Percentiles rank a stretch among this genome's conserved stretches.
Evolutionary conservation across 1,284 basidiomycete genomes (phyloP).

Genomic region (Retiboletus fuscus): DNA sequence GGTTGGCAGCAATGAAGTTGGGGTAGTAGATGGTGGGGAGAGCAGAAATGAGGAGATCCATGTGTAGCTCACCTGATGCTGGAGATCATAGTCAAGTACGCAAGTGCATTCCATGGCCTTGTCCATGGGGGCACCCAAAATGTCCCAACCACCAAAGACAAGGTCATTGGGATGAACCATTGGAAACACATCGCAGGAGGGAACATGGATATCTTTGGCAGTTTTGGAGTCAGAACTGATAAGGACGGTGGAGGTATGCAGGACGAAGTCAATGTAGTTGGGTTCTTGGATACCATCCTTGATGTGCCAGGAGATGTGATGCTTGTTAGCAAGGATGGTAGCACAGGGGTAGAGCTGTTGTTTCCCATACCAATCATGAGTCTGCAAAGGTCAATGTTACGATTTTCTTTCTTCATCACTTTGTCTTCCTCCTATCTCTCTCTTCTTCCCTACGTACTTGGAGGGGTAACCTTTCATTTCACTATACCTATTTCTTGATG

Average conservation of each 20-base stretch:
- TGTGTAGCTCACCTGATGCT: slow-evolving; percentile 92
- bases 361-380: slow-evolving; percentile 99
- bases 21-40: slow-evolving; percentile 96
- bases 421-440: too few relatives aligned
- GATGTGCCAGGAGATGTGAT: slow-evolving; percentile 96
- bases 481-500: too few relatives aligned
- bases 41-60: slow-evolving; percentile 86
- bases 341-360: slow-evolving; percentile 95
- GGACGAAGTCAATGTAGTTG: slow-evolving; percentile 95
- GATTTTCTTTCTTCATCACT: too few relatives aligned
- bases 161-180: slow-evolving; percentile 99
- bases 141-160: slow-evolving; percentile 98
- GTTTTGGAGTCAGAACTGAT: slow-evolving; percentile 87
- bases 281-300: slow-evolving; percentile 93
- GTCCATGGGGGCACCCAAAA: slow-evolving; percentile 88
- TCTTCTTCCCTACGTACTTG: too few relatives aligned
- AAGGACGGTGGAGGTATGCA: slow-evolving; percentile 94
- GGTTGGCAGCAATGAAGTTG: slow-evolving; percentile 97
- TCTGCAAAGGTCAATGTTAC: slow-evolving; percentile 59
- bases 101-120: slow-evolving; percentile 94
- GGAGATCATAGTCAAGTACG: slow-evolving; percentile 96
- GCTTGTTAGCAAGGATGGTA: slow-evolving; percentile 95
- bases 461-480: too few relatives aligned
- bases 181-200: slow-evolving; percentile 92
- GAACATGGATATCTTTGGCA: slow-evolving; percentile 94